phyloP scores from a whole-genome alignment of 2,329 filamentous ascomycete genomes.

The Talaromyces islandicus region DNA sequence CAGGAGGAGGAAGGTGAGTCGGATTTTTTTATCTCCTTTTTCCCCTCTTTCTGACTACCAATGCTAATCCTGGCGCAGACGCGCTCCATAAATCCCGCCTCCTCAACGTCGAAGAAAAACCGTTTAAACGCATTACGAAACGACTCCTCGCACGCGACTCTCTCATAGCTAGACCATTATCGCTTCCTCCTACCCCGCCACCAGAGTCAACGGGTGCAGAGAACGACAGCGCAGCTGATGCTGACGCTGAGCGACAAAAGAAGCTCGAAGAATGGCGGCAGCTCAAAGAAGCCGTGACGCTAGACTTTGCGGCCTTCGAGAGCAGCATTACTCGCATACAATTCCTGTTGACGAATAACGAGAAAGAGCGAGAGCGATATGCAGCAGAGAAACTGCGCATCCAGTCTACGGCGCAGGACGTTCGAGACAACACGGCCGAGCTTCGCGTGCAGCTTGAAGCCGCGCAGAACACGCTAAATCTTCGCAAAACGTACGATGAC shows the following conservation, averaged over 20 bases:
- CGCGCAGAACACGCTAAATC: constrained; percentile 66
- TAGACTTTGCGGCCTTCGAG: constrained; percentile 86
- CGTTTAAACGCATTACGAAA: constrained; percentile 83
- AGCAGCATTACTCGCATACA: constrained; percentile 82
- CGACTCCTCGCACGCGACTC: constrained; percentile 66
- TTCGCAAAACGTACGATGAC: constrained; percentile 81
- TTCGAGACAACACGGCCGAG: constrained; percentile 67
- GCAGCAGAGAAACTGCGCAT: constrained; percentile 74
- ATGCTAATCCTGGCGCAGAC: constrained; percentile 40
- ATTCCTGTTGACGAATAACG: constrained; percentile 77
- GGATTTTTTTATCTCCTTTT: background rate
- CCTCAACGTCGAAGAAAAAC: constrained; percentile 84
- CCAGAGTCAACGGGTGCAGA: constrained; percentile 47
- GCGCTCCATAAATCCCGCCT: constrained; percentile 83
- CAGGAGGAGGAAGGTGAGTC: constrained; percentile 53
- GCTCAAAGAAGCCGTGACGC: constrained; percentile 74
- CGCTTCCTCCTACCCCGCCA: constrained; percentile 60
- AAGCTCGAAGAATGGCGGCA: constrained; percentile 54
- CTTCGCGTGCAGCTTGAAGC: constrained; percentile 71
- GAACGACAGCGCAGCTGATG: constrained; percentile 40
- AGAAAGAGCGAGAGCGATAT: constrained; percentile 76
- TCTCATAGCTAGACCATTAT: constrained; percentile 52
- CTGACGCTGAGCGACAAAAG: constrained; percentile 45
- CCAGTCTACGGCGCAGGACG: constrained; percentile 67
- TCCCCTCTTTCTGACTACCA: constrained; percentile 1